Base-by-base conservation (phyloP, 441 rosid genomes). In the Syzygium syzygioides region DNA sequence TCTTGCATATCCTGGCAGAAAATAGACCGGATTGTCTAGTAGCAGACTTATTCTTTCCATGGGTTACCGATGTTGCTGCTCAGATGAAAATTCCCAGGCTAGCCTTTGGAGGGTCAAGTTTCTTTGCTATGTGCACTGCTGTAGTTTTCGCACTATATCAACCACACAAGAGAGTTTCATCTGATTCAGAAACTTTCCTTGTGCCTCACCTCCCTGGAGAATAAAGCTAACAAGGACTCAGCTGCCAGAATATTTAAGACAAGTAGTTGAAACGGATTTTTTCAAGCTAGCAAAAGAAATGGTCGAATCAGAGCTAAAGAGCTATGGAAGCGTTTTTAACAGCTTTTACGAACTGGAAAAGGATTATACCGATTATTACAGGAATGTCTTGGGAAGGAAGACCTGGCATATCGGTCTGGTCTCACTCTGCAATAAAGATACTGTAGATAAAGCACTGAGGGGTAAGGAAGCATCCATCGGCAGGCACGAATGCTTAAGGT, bases 271-370 rank as follows among this genome's bases (percentile, higher is more conserved):
- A 9, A 55, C 54, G 3, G 87, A 86, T 4, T 34, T 37, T 71
- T 19, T 50, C 80, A 34, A 19, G 28, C 37, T 71, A 4, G 80
- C 28, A 34, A 71, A 10, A 34, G n/a, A 86, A 57, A 6, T 7
- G 6, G 48, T 32, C 59, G 8, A 41, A 57, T 86, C 54, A 32
- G 87, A 86, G 50, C 15, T 14, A 9, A 90, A 76, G 87, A 91
- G 95, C 89, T 92, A 84, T 3, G 95, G 96, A n/a, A 90, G 91
- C 52, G 17, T 95, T 18, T 87, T 95, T 55, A 95, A 95, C 86
- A 94, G 95, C 86, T 95, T 95, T 90, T 91, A 93, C 66, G 95
- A 95, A 89, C 89, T 95, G 11, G 96, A 95, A 79, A 90, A 90
- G 12, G 93, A 50, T 71, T 95, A 93, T 86, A 95, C 89, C 0